Evolutionary conservation across 2,329 filamentous ascomycete species (phyloP), one percentile per base, ranked within the genome.

Genomic region (Knoxdaviesia capensis): DNA sequence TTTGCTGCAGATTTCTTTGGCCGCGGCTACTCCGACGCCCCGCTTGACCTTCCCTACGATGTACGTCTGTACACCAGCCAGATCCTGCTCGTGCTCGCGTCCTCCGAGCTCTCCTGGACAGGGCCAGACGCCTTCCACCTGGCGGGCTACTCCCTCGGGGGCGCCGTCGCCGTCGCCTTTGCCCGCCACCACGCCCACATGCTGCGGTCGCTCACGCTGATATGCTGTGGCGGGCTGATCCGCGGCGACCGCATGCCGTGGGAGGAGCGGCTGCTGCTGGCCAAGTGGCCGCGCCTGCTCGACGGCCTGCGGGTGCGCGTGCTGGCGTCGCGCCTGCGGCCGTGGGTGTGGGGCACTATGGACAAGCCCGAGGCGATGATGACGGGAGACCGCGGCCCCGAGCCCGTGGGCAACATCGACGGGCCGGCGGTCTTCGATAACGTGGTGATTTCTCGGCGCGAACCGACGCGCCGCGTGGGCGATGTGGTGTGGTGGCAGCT

Each of bases 81-180:
- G 54, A 72, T 84, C 34, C 59, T 81, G 33, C 62, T 80, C 7
- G 74, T 69, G 6, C 60, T 83, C n/a, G 64, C 70, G 1, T 80
- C 77, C 1, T 82, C 77, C 0, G 56, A 60, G 1, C 52, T 79
- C 3, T 44, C 64, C 1, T 82, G 76, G 77, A 59, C 58, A 4
- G 55, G 59, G 31, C 59, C 62, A 41, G 60, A 61, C 6, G 66
- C 64, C 41, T 88, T 90, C 56, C 72, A 75, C 46, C 60, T 92
- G 5, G 59, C 86, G 4, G 85, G 84, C 2, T 92, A 90, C 56
- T 86, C 80, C 0, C 65, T 93, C 0, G 84, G 85, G 38, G 85
- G 84, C 34, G 80, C 78, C 9, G 69, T 92, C 36, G 68, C 71
- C 1, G 75, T 74, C 7, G 66, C 74, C 20, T 88, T 90, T 53